Conservation (phyloP, 129 eudicot species). For the Apium graveolens region DNA sequence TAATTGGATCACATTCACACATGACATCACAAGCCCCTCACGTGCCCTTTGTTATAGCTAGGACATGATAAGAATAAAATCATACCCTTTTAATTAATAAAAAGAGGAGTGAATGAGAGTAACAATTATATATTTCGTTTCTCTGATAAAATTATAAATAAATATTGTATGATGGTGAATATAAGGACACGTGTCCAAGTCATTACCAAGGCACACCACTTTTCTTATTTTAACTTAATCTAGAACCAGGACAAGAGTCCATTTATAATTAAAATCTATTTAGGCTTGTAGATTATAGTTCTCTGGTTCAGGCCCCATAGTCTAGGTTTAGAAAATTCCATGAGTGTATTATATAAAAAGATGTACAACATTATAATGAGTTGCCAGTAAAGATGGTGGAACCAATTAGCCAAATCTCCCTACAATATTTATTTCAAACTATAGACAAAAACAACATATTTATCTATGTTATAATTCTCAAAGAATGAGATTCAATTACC, state of each 20-base stretch:
- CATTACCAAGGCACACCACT: constrained; percentile 11
- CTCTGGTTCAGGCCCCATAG: constrained; percentile 66
- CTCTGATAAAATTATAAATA: neutral
- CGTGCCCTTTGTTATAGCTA: constrained; percentile 22
- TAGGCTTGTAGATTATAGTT: neutral
- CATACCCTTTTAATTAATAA: neutral
- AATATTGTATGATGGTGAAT: no score
- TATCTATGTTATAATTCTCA: constrained; percentile 5
- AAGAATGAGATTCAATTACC: constrained; percentile 26
- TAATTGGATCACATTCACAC: constrained; percentile 17
- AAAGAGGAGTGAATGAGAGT: neutral
- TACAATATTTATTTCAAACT: neutral
- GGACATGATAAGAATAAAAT: constrained; percentile 22
- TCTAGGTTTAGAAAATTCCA: constrained; percentile 58
- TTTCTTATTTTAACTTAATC: constrained; percentile 27
- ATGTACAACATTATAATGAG: constrained; percentile 24
- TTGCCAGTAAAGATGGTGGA: constrained; percentile 53
- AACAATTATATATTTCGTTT: neutral
- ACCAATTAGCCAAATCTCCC: constrained; percentile 45
- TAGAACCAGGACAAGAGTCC: constrained; percentile 9
- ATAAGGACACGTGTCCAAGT: constrained; percentile 15
- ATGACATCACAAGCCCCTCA: constrained; percentile 36
- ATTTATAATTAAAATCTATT: neutral
- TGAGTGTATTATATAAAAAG: constrained; percentile 19
- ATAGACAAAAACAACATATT: neutral